phyloP scores from a whole-genome alignment of 805 yeast species.

The Candida parachauliodes region DNA sequence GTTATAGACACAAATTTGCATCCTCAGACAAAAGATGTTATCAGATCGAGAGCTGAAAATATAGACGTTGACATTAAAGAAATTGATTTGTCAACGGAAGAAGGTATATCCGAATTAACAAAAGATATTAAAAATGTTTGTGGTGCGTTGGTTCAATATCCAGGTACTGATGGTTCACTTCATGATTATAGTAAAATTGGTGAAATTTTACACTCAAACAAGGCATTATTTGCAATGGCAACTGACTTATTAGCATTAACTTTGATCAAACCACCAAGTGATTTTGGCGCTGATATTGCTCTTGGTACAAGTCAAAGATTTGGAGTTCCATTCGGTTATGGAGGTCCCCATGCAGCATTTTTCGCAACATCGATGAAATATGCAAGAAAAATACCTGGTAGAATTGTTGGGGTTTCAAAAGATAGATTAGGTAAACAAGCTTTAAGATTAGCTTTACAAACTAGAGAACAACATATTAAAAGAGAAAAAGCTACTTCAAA shows the following conservation, averaged over 20 bases:
- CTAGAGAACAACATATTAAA: conserved; percentile 97
- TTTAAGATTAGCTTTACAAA: conserved; percentile 87
- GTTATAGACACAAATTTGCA: conserved; percentile 76
- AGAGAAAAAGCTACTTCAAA: conserved; percentile 97
- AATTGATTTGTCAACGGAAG: conserved; percentile 49
- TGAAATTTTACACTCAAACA: conserved; percentile 61
- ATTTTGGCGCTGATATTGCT: conserved; percentile 88
- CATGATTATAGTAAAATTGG: conserved; percentile 53
- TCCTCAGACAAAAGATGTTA: conserved; percentile 80
- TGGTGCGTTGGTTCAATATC: conserved; percentile 89
- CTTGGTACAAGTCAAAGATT: conserved; percentile 92
- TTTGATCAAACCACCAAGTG: conserved; percentile 75
- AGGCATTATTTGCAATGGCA: conserved; percentile 81
- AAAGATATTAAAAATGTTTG: conserved; percentile 42
- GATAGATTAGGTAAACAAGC: conserved; percentile 92
- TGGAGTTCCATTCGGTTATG: conserved; percentile 97
- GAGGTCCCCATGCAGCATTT: conserved; percentile 99
- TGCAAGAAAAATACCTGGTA: conserved; percentile 93
- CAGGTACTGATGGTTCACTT: conserved; percentile 76
- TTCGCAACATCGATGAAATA: conserved; percentile 80
- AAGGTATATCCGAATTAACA: conserved; percentile 24
- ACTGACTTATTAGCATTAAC: conserved; percentile 90
- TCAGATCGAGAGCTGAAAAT: conserved; percentile 75
- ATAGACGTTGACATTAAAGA: conserved; percentile 61
- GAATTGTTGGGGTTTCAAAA: conserved; percentile 89